phyloP scores from a whole-genome alignment of 1,284 basidiomycete species.

The Cryptococcus sp. region DNA sequence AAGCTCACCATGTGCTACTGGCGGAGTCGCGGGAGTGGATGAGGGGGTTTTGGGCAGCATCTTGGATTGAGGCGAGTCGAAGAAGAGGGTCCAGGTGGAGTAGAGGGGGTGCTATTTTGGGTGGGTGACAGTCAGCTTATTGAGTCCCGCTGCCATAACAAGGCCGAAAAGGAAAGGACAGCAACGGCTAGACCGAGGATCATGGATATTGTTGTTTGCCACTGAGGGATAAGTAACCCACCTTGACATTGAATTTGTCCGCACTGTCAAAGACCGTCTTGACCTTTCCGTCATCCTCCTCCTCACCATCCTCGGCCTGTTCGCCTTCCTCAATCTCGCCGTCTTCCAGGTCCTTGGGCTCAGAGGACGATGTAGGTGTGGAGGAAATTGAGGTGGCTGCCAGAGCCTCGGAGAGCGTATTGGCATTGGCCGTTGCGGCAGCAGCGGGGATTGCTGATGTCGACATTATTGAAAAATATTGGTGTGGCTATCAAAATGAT shows the following conservation, averaged over 20 bases:
- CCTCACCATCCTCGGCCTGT: conserved; percentile 31
- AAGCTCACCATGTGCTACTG: conserved; percentile 37
- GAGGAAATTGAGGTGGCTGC: conserved; percentile 38
- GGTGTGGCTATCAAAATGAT: no score
- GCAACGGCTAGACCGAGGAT: no score
- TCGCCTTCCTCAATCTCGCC: conserved; percentile 41
- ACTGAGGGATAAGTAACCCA: conserved; percentile 46
- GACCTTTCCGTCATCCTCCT: conserved; percentile 54
- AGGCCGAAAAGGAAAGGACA: no score
- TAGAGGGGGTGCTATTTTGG: conserved; percentile 78
- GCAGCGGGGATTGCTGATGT: conserved; percentile 31
- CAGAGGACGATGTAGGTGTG: conserved; percentile 19
- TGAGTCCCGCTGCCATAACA: no score
- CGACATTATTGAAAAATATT: no score
- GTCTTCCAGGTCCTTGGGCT: conserved; percentile 42
- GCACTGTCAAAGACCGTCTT: conserved; percentile 89
- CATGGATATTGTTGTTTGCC: background rate
- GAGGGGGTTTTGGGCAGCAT: conserved; percentile 80
- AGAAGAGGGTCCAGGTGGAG: conserved; percentile 96
- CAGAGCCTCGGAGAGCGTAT: conserved; percentile 40
- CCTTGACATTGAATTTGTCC: conserved; percentile 88
- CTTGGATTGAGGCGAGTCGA: conserved; percentile 89
- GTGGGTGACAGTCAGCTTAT: no score
- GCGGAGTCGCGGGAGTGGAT: conserved; percentile 72
- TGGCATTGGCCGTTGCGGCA: conserved; percentile 34